Percentiles rank a stretch among this genome's conserved stretches.
Conservation (phyloP, 2,329 filamentous ascomycete species). For the Monilinia fructicola region DNA sequence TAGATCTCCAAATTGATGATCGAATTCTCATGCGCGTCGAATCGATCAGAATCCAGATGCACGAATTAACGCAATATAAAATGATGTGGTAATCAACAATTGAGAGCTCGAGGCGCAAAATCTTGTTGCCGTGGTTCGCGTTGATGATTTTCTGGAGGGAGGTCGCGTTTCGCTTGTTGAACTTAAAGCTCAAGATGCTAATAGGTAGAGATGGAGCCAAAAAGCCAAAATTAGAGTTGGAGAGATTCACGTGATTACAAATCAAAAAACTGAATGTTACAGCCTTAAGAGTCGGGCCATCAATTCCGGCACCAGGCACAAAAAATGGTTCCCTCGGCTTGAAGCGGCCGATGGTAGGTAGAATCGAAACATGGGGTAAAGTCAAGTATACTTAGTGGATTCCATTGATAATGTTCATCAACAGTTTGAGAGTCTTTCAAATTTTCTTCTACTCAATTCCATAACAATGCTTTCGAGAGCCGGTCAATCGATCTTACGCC, state of each 20-base stretch:
- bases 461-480: constrained; percentile 40
- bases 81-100: constrained; percentile 13
- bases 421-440: constrained; percentile 22
- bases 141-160: constrained; percentile 23
- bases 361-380: constrained; percentile 20
- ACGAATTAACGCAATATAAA: not conserved
- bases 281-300: not conserved
- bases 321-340: constrained; percentile 17
- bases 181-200: constrained; percentile 16
- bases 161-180: constrained; percentile 22
- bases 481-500: constrained; percentile 36
- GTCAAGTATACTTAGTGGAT: not conserved
- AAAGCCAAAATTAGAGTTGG: constrained; percentile 15
- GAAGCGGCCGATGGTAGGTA: constrained; percentile 13
- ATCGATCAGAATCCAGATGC: not conserved
- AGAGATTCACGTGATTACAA: constrained; percentile 9
- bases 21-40: constrained; percentile 25
- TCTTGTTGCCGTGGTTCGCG: constrained; percentile 21
- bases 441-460: constrained; percentile 20
- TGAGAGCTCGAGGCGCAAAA: constrained; percentile 22
- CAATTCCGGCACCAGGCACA: not conserved
- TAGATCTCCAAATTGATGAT: constrained; percentile 26
- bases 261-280: not conserved
- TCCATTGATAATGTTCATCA: constrained; percentile 18
- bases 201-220: constrained; percentile 7